A percentile compares a stretch with the other conserved stretches of the same genome.
Conservation (phyloP, 2,329 filamentous ascomycete species). For the Xylaria sp. region DNA sequence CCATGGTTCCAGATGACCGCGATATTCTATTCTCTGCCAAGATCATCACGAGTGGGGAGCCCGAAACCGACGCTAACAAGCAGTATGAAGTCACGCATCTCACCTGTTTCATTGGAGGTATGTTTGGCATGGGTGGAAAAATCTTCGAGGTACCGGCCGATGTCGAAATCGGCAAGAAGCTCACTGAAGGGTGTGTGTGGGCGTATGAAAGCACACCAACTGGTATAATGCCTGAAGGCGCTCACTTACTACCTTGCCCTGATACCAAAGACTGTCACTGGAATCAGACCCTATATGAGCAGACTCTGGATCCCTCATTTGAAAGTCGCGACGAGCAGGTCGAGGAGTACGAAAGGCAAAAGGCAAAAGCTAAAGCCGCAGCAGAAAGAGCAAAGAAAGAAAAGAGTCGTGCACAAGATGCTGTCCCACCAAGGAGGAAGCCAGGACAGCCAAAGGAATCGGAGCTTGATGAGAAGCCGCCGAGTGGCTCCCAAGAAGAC, state of each 20-base stretch:
- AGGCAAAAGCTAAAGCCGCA: slow-evolving; percentile 45
- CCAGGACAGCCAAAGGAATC: slow-evolving; percentile 7
- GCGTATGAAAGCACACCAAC: slow-evolving; percentile 65
- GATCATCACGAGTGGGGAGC: slow-evolving; percentile 53
- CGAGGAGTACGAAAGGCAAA: slow-evolving; percentile 39
- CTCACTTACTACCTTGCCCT: slow-evolving; percentile 56
- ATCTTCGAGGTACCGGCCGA: slow-evolving; percentile 65
- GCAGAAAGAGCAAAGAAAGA: slow-evolving; percentile 28
- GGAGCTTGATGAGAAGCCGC: slow-evolving; percentile 12
- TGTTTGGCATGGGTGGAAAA: slow-evolving; percentile 70
- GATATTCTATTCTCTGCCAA: slow-evolving; percentile 78
- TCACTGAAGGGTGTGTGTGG: slow-evolving; percentile 74
- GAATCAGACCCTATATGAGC: slow-evolving; percentile 57
- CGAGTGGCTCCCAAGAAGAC: slow-evolving; percentile 3
- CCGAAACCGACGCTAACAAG: slow-evolving; percentile 46
- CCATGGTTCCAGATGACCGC: slow-evolving; percentile 70
- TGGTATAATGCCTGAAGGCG: slow-evolving; percentile 70
- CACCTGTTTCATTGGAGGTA: slow-evolving; percentile 72
- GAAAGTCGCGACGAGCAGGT: slow-evolving; percentile 47
- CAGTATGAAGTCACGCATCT: slow-evolving; percentile 68
- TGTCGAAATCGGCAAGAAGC: slow-evolving; percentile 65
- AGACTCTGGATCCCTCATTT: slow-evolving; percentile 53
- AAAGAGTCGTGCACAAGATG: slow-evolving; percentile 14
- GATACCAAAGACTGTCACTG: slow-evolving; percentile 56
- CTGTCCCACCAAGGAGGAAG: not conserved